phyloP scores from a whole-genome alignment of 2,329 filamentous ascomycete genomes.

The Dryadomyces sulphureus region DNA sequence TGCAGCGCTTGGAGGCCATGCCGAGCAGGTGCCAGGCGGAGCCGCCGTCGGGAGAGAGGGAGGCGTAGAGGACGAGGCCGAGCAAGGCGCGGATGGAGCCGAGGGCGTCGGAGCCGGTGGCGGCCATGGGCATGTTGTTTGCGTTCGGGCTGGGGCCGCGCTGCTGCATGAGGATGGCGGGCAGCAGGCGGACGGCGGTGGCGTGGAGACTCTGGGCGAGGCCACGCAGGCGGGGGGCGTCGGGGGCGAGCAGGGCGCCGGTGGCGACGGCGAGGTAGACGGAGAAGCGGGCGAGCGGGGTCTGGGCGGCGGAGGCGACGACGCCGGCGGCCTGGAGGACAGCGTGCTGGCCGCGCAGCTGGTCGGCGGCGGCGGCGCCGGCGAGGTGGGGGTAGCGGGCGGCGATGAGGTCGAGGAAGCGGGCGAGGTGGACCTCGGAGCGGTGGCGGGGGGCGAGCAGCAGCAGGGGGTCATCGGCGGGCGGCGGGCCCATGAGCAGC shows the following conservation, averaged over 20 bases:
- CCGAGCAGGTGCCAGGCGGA: slow-evolving; percentile 18
- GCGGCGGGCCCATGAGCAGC: background rate
- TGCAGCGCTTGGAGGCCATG: slow-evolving; percentile 16
- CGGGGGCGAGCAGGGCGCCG: background rate
- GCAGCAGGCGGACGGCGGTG: slow-evolving; percentile 2
- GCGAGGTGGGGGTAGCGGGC: background rate
- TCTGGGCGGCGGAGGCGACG: background rate
- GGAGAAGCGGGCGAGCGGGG: background rate
- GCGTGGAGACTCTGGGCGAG: slow-evolving; percentile 2
- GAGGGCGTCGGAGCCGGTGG: background rate
- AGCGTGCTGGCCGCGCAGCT: background rate
- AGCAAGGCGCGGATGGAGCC: slow-evolving; percentile 5
- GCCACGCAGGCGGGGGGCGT: background rate
- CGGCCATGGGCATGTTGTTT: background rate
- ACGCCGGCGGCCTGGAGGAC: background rate
- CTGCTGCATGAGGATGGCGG: background rate
- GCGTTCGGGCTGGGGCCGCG: background rate
- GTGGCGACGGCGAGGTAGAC: slow-evolving; percentile 2
- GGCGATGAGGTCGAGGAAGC: slow-evolving; percentile 3
- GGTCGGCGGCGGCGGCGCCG: background rate
- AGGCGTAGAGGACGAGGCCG: slow-evolving; percentile 13
- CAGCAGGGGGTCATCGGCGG: background rate
- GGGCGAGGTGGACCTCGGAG: background rate
- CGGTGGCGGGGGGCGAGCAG: background rate
- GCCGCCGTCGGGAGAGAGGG: slow-evolving; percentile 13